These are phyloP conservation scores for Xylaria acuta DNA, from an alignment of 495 filamentous ascomycete species.

Conservation along the genomic window DNA sequence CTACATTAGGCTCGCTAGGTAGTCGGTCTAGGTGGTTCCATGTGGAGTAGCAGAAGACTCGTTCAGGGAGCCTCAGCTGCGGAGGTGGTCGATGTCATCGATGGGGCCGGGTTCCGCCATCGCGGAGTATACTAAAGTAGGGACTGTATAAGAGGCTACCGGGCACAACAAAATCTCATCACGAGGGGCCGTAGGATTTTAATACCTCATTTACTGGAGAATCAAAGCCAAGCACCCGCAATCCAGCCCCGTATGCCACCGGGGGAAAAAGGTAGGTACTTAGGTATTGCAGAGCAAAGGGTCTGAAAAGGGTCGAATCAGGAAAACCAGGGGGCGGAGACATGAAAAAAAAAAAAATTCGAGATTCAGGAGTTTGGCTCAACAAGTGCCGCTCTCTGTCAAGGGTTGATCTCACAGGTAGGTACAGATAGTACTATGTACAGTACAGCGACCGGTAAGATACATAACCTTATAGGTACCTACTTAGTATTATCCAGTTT, in stretches of 20 bases:
- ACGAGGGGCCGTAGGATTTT: slow-evolving; percentile 1
- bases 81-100: slow-evolving; percentile 21
- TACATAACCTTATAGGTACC: too few species aligned
- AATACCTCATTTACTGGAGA: slow-evolving; percentile 17
- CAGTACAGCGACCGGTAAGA: too few species aligned
- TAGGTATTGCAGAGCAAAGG: background rate
- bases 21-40: background rate
- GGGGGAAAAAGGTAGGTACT: background rate
- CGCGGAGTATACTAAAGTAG: too few species aligned
- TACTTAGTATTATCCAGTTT: background rate
- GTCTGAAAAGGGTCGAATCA: background rate
- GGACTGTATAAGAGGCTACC: background rate
- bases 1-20: background rate
- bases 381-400: too few species aligned
- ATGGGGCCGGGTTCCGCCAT: slow-evolving; percentile 12
- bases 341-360: background rate
- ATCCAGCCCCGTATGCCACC: background rate
- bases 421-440: too few species aligned
- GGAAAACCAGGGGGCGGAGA: background rate
- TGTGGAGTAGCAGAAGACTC: slow-evolving; percentile 1
- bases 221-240: background rate
- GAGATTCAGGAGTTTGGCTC: slow-evolving; percentile 1
- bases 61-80: slow-evolving; percentile 16
- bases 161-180: slow-evolving; percentile 5
- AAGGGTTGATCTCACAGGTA: too few species aligned